Base-by-base conservation (phyloP, 805 yeast species). In the Tanozyma kutaoensis region DNA sequence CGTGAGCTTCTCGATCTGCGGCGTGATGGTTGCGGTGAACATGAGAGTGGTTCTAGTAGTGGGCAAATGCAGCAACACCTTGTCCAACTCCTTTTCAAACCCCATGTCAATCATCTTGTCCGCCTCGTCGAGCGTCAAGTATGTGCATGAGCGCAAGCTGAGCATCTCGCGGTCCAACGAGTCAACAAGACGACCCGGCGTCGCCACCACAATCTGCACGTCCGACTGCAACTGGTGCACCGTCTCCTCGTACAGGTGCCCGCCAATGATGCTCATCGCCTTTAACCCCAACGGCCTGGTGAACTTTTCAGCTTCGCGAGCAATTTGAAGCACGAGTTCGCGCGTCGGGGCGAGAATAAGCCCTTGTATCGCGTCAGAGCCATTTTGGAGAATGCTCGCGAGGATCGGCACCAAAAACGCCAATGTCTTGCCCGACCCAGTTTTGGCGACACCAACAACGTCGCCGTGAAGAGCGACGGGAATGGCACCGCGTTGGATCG, bases 51-150 rank as follows among this genome's bases (percentile, higher is more conserved):
- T 75, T 28, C 76, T 48, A 16, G 52, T 46, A 0, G 48, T 49
- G 1, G 82, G 77, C n/a, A 81, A 55, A 20, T 55, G 55, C 4
- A 55, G 58, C 27, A 79, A 48, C 11, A 88, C 71, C 23, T 64
- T 59, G 14, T 64, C 66, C 25, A 88, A 68, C 42, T 84, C 84
- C 19, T 69, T 77, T 46, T 84, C 95, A 47, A 88, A 88, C 4
- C 96, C 96, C 70, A 88, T 66, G 47, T 85, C 95, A 23, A 88
- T 74, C 97, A 88, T 88, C 38, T 86, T 62, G 50, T 88, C 98
- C 2, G 95, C 95, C 52, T 88, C 98, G 55, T 88, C 98, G 58
- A 86, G 62, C 2, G 81, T 76, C 14, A 88, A 52, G 34, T 72
- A 77, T 15, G 17, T 7, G 34, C 93, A 70, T 32, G 70, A 69